Base-by-base conservation (phyloP, 1,284 basidiomycete species). In the Malassezia nana region DNA sequence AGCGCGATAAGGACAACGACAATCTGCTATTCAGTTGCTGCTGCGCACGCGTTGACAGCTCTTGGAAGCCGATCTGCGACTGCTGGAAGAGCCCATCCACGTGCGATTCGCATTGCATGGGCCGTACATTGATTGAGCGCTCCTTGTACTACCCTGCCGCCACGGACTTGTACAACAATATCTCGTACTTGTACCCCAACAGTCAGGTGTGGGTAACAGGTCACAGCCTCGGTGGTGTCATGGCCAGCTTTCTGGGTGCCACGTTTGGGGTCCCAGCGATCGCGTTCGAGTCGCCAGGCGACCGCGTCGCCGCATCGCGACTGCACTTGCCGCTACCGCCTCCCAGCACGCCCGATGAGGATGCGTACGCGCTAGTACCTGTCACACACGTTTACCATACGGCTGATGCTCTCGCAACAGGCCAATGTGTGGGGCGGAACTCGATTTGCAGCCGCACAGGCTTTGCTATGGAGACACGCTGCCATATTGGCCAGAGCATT, bases 21-120 rank as follows among this genome's bases (percentile, higher is more conserved):
- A 96, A 96, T 65, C 74, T 98, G n/a, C 77, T 96, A 50, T 98
- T 96, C 76, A 95, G 89, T 50, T 99, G 92, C 76, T 99, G 92
- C 76, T 99, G 92, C 75, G 94, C 94, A 0, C 79, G 83, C 16
- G 82, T 98, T 22, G 88, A 88, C 70, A 94, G 89, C 83, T 84
- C 87, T 5, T 99, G 92, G 92, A 83, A 85, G 38, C 82, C 89
- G 0, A 92, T 96, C 5, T 99, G 94, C 75, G 87, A 84, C 55
- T 99, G 92, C 75, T 87, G 86, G 75, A 51, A 60, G 16, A 58
- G 53, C 10, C 55, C 64, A 32, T 44, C 58, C 33, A 55, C 84
- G 25, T 98, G 92, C 75, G 82, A 88, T 62, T 80, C 84, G 69
- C 78, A 81, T 24, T 98, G 92, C 72, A 67, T 96, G 43, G 87